A percentile compares a stretch with the other conserved stretches of the same genome.
Conservation (phyloP, 2,329 filamentous ascomycete species). For the Calonectria pseudoturangicola region DNA sequence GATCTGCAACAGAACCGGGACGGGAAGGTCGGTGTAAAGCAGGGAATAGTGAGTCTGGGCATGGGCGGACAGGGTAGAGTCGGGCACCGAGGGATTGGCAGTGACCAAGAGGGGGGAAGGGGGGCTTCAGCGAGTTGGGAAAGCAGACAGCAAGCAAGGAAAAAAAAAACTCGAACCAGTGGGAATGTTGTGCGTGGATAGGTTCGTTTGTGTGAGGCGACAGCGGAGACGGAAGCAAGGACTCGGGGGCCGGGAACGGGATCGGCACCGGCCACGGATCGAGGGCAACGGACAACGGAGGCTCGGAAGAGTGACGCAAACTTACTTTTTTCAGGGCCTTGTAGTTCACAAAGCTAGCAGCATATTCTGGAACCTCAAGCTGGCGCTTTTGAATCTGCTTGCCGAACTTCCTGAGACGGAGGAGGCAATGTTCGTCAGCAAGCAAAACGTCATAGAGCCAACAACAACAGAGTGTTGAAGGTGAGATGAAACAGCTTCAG, state of each 20-base stretch:
- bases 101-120: constrained; percentile 12
- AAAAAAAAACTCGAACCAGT: constrained; percentile 31
- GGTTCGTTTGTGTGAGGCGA: constrained; percentile 47
- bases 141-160: constrained; percentile 24
- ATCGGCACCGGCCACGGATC: constrained; percentile 37
- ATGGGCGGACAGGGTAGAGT: constrained; percentile 9
- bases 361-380: constrained; percentile 99
- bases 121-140: neutral
- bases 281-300: constrained; percentile 39
- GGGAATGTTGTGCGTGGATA: constrained; percentile 32
- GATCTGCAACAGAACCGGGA: constrained; percentile 42
- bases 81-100: constrained; percentile 13
- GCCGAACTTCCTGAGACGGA: constrained; percentile 91
- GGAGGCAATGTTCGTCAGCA: constrained; percentile 37
- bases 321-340: constrained; percentile 98
- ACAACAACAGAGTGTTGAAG: neutral
- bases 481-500: constrained; percentile 31
- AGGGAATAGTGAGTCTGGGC: constrained; percentile 24
- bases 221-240: constrained; percentile 48
- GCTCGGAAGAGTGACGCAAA: constrained; percentile 40
- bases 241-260: constrained; percentile 48
- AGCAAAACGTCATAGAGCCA: constrained; percentile 24
- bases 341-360: constrained; percentile 99
- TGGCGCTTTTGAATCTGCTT: constrained; percentile 99
- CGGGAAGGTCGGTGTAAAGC: constrained; percentile 32